Conservation (phyloP, 2,329 filamentous ascomycete genomes). For the Trichophyton equinum region DNA sequence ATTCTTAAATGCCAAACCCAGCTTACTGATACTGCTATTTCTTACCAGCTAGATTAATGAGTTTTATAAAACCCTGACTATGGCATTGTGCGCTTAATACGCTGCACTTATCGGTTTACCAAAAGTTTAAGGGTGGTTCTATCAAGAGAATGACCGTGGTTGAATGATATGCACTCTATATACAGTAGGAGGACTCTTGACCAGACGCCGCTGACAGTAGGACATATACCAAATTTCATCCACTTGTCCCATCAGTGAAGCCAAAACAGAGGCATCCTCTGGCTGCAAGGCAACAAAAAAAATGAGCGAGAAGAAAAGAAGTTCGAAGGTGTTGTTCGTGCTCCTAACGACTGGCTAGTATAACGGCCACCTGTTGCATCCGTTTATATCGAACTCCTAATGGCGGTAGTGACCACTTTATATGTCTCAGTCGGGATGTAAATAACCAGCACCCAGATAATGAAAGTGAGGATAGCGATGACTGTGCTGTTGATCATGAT, state of each 20-base stretch:
- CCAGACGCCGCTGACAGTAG: background rate
- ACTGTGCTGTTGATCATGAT: background rate
- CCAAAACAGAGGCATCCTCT: background rate
- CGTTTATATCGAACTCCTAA: background rate
- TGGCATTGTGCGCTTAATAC: background rate
- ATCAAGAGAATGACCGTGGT: background rate
- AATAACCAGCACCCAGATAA: background rate
- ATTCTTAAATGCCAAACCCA: background rate
- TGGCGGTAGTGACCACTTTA: no score
- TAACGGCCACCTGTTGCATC: background rate
- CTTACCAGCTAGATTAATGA: background rate
- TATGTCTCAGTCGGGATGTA: background rate
- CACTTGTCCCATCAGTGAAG: background rate
- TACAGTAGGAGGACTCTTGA: background rate
- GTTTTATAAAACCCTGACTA: background rate
- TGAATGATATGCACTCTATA: background rate
- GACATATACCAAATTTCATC: background rate
- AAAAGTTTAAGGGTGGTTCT: background rate
- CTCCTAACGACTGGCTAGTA: background rate
- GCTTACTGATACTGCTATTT: background rate
- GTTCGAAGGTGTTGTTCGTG: background rate
- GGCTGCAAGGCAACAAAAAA: background rate
- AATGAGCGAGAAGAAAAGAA: background rate
- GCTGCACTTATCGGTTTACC: background rate
- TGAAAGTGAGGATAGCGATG: background rate